Base-by-base conservation (phyloP, 176 grass and related monocot species). In the Oryza meyeriana region DNA sequence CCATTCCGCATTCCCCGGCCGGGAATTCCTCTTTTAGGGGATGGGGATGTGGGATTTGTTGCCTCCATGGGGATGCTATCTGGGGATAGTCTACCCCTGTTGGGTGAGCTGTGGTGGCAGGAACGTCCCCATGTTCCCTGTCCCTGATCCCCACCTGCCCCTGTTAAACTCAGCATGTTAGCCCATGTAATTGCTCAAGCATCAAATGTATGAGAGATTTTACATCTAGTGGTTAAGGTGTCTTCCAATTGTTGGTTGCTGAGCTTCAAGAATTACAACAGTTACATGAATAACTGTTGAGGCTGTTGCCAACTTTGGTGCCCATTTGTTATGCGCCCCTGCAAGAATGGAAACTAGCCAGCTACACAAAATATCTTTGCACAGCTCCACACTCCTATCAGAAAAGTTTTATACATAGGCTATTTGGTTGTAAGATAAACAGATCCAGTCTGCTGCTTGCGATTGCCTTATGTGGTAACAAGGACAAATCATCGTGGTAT, bases 221-320 rank as follows among this genome's bases (percentile, higher is more conserved):
- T 41, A 61, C 18, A 5, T 61, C 25, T 81, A n/a, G n/a, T 57
- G 39, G 58, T 28, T 32, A 40, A 30, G 34, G 33, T 35, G 13
- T 20, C 66, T 40, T 79, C 39, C 67, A 80, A 33, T 40, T 81
- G 79, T 71, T 18, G n/a, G 48, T 39, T 68, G n/a, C 30, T 17
- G 39, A 38, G 29, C 62, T 38, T 47, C 25, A 83, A 73, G 24
- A 44, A 0, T 22, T 32, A 39, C 39, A 16, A 32, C 20, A 50
- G 20, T 10, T 75, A n/a, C 62, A 30, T 75, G 28, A 24, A 75
- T 36, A 36, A 26, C 30, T 27, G 22, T 26, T 34, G 29, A 48
- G 32, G 27, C 10, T 74, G 29, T 55, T 29, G 30, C 4, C 5
- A 28, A 17, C 16, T 33, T 74, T 64, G 35, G 57, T 55, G 10